phyloP scores from a whole-genome alignment of 805 yeast species.

The Blastobotrys parvus region DNA sequence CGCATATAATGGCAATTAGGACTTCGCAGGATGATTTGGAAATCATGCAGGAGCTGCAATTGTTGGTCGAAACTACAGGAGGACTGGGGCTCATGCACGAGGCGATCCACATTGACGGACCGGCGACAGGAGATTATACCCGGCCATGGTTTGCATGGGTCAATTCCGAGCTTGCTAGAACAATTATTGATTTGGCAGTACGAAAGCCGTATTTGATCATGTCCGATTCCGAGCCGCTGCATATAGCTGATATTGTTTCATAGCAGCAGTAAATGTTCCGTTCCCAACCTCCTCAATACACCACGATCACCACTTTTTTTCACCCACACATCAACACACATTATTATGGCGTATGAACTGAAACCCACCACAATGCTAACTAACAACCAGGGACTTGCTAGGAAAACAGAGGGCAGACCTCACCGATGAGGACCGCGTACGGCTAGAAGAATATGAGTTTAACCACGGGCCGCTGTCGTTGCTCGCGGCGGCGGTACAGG shows the following conservation, averaged over 20 bases:
- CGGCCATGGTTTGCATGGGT: conserved; percentile 95
- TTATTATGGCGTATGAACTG: conserved; percentile 3
- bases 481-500: conserved; percentile 72
- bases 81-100: conserved; percentile 82
- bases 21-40: conserved; percentile 68
- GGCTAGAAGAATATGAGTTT: conserved; percentile 83
- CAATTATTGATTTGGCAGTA: conserved; percentile 66
- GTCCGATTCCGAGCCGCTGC: too few species aligned
- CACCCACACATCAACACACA: background rate
- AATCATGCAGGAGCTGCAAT: conserved; percentile 41
- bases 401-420: conserved; percentile 45
- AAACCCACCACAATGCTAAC: too few species aligned
- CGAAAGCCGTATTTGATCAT: conserved; percentile 68
- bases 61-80: conserved; percentile 54
- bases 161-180: conserved; percentile 82
- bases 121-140: conserved; percentile 44
- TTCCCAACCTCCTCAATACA: background rate
- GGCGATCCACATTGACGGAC: conserved; percentile 59
- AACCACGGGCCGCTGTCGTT: conserved; percentile 85
- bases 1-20: conserved; percentile 63
- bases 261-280: too few species aligned
- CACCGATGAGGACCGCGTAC: conserved; percentile 67
- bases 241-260: too few species aligned
- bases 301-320: background rate
- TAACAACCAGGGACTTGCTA: conserved; percentile 12